Evolutionary conservation across 768 basidiomycete genomes (phyloP), one percentile per base, ranked within the genome.

Genomic region (Rickenella mellea): DNA sequence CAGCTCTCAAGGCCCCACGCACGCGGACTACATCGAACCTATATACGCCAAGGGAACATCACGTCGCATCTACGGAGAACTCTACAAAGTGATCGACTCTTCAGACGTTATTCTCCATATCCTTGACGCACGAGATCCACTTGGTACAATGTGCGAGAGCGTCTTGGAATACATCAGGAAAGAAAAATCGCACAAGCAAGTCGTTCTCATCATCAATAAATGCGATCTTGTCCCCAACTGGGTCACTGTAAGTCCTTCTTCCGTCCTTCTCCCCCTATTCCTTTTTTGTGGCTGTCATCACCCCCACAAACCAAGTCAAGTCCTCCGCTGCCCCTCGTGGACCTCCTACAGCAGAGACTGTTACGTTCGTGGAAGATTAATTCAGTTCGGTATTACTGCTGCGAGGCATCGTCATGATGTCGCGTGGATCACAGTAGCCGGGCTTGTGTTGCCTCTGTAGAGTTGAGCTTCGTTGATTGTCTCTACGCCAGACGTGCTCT

Each of bases 61-160:
- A 9, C 73, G 85, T 27, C 81, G 94, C 17, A 99, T 99, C 47
- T 98, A 96, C 63, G 93, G 92, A 45, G 94, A 99, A 61, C 69
- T 98, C 6, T 98, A 99, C 74, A 99, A 99, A 62, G 94, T 99
- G 50, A 91, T 99, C 56, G 96, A 99, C 60, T 99, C 94, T 2
- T 94, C 91, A 6, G 94, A 99, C 56, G 90, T 98, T 30, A 75
- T 99, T 44, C 73, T 99, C 26, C 94, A 99, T 57, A 77, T 99
- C 39, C 68, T 99, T 47, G 94, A 99, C 62, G 93, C 94, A 14
- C 77, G 94, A 31, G 94, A 98, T 60, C 94, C 94, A 1, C 59
- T 96, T 38, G 96, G 96, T 3, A 98, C 96, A 22, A 74, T 94
- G 57, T 99, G 94, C 63, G 83, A 92, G 57, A 90, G 86, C 10